A percentile compares a stretch with the other conserved stretches of the same genome.
Conservation (phyloP, 352 stramenopile genomes). For the Globisporangium heterothallicum region DNA sequence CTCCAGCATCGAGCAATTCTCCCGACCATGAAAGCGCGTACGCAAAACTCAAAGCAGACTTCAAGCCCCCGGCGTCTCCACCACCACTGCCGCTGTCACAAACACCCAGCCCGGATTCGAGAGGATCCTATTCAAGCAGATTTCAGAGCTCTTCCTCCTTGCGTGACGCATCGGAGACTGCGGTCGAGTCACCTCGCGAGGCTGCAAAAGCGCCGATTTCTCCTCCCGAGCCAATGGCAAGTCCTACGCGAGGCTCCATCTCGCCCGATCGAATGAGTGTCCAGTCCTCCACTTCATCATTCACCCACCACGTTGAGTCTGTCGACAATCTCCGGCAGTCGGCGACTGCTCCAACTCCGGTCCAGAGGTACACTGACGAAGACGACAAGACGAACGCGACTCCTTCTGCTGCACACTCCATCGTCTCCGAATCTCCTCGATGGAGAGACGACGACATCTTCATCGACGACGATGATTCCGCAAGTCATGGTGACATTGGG, state of each 20-base stretch:
- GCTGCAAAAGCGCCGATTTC: background rate
- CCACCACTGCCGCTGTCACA: constrained; percentile 13
- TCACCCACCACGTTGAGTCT: constrained; percentile 2
- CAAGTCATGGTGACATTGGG: background rate
- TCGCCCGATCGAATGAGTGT: constrained; percentile 8
- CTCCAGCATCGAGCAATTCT: constrained; percentile 8
- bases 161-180: constrained; percentile 3
- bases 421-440: constrained; percentile 16
- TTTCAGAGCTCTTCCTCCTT: background rate
- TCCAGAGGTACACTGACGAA: background rate
- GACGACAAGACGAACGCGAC: constrained; percentile 2
- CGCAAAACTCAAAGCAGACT: constrained; percentile 9
- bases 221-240: background rate
- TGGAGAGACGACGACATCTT: constrained; percentile 32
- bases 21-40: background rate
- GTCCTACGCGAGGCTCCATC: background rate
- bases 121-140: background rate
- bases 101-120: constrained; percentile 11
- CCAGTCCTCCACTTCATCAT: constrained; percentile 12
- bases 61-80: constrained; percentile 4
- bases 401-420: background rate
- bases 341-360: too few species aligned
- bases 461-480: constrained; percentile 16
- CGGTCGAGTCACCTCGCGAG: background rate
- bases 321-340: constrained; percentile 1